A percentile compares a stretch with the other conserved stretches of the same genome.
Conservation (phyloP, 257 asterid genomes). For the Schizonepeta tenuifolia region DNA sequence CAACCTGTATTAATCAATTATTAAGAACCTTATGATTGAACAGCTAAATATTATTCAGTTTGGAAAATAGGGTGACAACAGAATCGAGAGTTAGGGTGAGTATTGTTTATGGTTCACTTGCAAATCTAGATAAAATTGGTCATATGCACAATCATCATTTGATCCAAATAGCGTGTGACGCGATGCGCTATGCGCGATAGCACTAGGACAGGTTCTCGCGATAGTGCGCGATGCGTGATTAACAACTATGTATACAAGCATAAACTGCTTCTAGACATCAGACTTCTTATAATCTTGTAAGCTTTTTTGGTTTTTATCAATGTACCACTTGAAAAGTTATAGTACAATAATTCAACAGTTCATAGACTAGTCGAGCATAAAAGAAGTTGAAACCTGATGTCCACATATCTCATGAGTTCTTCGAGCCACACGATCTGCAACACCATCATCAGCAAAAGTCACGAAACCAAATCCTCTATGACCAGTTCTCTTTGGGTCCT, state of each 20-base stretch:
- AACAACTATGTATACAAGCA: too few relatives aligned
- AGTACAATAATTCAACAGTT: slow-evolving; percentile 3
- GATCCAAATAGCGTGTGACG: too few relatives aligned
- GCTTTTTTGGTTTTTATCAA: background rate
- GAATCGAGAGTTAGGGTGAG: background rate
- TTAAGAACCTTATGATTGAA: slow-evolving; percentile 5
- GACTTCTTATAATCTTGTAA: background rate
- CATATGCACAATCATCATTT: too few relatives aligned
- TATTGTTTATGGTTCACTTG: background rate
- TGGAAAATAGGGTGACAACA: background rate
- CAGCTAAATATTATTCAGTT: background rate
- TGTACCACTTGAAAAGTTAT: background rate
- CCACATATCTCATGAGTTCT: slow-evolving; percentile 98
- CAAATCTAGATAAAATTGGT: too few relatives aligned
- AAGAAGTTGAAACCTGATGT: slow-evolving; percentile 69
- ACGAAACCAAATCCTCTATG: slow-evolving; percentile 99
- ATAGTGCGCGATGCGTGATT: too few relatives aligned
- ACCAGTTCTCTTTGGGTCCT: slow-evolving; percentile 98
- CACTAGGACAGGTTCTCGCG: too few relatives aligned
- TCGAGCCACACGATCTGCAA: slow-evolving; percentile 97
- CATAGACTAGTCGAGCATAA: background rate
- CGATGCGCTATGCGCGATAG: too few relatives aligned
- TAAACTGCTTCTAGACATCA: background rate
- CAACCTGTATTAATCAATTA: slow-evolving; percentile 61
- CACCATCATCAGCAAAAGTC: slow-evolving; percentile 96